These are phyloP conservation scores for Oxyria digyna DNA, from an alignment of 148 eudicot genomes.

Conservation along the genomic window DNA sequence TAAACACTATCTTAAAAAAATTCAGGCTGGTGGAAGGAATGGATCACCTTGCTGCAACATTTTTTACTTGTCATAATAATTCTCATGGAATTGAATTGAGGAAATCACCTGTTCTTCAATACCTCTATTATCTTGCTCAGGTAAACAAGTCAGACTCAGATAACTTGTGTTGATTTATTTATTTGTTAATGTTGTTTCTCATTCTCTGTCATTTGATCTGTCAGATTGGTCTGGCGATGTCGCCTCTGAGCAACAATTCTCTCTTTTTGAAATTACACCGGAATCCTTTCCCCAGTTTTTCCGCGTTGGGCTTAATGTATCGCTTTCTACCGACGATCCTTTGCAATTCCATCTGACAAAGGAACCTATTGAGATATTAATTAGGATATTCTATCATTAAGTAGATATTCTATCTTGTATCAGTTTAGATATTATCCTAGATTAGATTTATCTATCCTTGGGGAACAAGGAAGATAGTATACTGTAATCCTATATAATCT, in stretches of 20 bases:
- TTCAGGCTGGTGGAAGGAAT: conserved; percentile 93
- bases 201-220: conserved; percentile 9
- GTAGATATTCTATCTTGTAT: too few relatives aligned
- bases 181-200: neutral
- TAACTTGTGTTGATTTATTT: neutral
- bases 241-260: conserved; percentile 99
- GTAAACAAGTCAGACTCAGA: conserved; percentile 22
- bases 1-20: neutral
- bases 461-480: too few relatives aligned
- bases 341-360: conserved; percentile 93
- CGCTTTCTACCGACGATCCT: conserved; percentile 97
- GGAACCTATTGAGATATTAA: too few relatives aligned
- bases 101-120: conserved; percentile 97
- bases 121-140: conserved; percentile 92
- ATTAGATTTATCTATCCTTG: too few relatives aligned
- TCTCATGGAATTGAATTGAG: conserved; percentile 96
- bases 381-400: too few relatives aligned
- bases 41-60: conserved; percentile 96
- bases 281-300: conserved; percentile 93
- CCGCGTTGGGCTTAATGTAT: conserved; percentile 88
- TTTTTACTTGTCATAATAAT: conserved; percentile 78
- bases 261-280: conserved; percentile 93
- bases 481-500: too few relatives aligned
- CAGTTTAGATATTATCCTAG: too few relatives aligned
- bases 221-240: conserved; percentile 98